Evolutionary conservation across 768 basidiomycete genomes (phyloP), one percentile per base, ranked within the genome.

Genomic region (Podaxis carcinomalis): DNA sequence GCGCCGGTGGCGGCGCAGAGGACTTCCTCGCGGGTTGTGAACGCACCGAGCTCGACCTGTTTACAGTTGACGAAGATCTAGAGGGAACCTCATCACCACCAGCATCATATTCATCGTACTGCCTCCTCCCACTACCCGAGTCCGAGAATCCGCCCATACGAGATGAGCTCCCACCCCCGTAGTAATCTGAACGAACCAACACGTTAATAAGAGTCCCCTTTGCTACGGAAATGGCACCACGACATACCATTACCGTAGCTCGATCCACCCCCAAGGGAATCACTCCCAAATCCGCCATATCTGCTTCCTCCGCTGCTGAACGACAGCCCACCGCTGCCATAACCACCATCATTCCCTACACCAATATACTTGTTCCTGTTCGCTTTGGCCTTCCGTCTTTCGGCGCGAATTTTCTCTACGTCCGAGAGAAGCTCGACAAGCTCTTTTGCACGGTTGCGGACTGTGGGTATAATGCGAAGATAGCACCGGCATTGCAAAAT

Each of bases 51-150:
- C 69, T 64, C 49, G 75, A 57, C 21, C 77, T 62, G 72, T 78
- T 56, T 72, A 80, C 63, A 69, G 68, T 61, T 66, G 72, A 42
- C 69, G 73, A 66, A 46, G 75, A 69, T 49, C 71, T 65, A 13
- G 70, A 57, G 16, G 72, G 63, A 36, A 77, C 69, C 63, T 96
- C 94, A 62, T 98, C 95, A 61, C 93, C 93, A 1, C 96, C 96
- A 11, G 96, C 97, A 65, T 96, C 92, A 72, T 99, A 99, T 71
- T 98, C 95, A 68, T 98, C 95, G 65, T 86, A 98, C 25, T 83
- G 82, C 58, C 84, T 75, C 42, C 84, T 70, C 11, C 71, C 63
- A 27, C 44, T 73, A 6, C 73, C 72, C 35, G 73, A 77, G 63
- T 93, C 90, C 54, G 83, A 78, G 74, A 89, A 92, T 1, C 80